Base-by-base conservation (phyloP, 2,329 filamentous ascomycete genomes). In the Thermomyces lanuginosus region DNA sequence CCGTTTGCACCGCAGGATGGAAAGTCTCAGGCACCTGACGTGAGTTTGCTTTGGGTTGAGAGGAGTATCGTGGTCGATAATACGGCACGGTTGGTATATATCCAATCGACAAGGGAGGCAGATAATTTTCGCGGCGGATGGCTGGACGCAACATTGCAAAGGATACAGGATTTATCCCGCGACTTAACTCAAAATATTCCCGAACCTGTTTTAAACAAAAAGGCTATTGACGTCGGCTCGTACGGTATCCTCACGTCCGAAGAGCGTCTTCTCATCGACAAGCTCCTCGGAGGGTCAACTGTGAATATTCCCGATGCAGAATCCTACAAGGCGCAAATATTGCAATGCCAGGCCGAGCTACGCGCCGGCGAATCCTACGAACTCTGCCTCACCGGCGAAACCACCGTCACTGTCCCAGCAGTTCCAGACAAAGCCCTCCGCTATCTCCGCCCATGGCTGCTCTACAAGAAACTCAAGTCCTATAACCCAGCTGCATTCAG, bases 401-500 rank as follows among this genome's bases (percentile, higher is more conserved):
- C 78, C 7, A 64, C 61, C 18, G 67, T 89, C 38, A 63, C 46
- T 11, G 55, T 56, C 36, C 38, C 44, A 12, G 32, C 40, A 4
- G 37, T 44, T 13, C 18, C 35, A 12, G 30, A 32, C 8, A 30
- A 40, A 4, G 35, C 29, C 5, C 38, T 38, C 7, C 36, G 44
- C 27, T 41, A 33, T 45, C 52, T 26, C 2, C 52, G 54, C 21
- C 63, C 72, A 0, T 91, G 80, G 79, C 51, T 65, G 4, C 60
- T 91, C 15, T 92, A 84, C 56, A 68, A 68, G 22, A 62, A 66
- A 2, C 65, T 92, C 2, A 70, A 77, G 17, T 55, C 59, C 3
- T 64, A 69, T 23, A 89, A 92, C 33, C 79, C 82, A 0, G 80
- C 82, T 0, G 79, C 82, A 0, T 92, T 92, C 53, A 78, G 79